Conservation (phyloP, 2,329 filamentous ascomycete species). For the Pseudogymnoascus pannorum region DNA sequence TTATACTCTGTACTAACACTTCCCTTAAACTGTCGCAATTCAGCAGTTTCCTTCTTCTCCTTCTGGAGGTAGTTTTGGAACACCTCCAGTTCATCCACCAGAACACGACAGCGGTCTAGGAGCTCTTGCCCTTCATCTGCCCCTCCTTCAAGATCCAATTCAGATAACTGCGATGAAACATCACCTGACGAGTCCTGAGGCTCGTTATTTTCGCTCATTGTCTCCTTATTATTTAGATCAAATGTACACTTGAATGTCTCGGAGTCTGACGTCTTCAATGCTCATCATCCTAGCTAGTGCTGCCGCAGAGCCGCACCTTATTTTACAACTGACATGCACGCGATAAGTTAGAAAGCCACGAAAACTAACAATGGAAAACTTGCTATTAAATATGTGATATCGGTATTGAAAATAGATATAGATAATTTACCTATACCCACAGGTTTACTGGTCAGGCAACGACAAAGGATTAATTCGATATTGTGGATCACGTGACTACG, state of each 20-base stretch:
- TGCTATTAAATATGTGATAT: neutral
- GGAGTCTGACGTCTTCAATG: neutral
- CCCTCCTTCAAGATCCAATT: constrained; percentile 10
- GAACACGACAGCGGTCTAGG: constrained; percentile 24
- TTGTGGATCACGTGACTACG: neutral
- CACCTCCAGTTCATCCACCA: constrained; percentile 39
- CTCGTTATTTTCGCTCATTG: neutral
- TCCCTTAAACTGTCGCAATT: constrained; percentile 42
- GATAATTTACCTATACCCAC: neutral
- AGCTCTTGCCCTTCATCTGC: constrained; percentile 20
- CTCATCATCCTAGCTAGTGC: neutral
- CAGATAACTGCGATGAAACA: neutral
- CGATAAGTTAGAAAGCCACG: neutral
- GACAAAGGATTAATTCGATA: neutral
- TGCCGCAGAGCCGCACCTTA: constrained; percentile 8
- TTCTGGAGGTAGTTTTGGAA: constrained; percentile 35
- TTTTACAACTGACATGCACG: neutral
- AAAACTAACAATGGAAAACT: neutral
- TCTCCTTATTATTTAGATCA: neutral
- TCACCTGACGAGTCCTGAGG: neutral
- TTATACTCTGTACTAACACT: constrained; percentile 41
- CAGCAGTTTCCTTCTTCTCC: constrained; percentile 39
- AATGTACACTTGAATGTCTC: neutral
- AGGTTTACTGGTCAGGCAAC: neutral
- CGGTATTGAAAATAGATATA: neutral